Evolutionary conservation across 129 eudicot genomes (phyloP).

Genomic region (Artemisia annua): DNA sequence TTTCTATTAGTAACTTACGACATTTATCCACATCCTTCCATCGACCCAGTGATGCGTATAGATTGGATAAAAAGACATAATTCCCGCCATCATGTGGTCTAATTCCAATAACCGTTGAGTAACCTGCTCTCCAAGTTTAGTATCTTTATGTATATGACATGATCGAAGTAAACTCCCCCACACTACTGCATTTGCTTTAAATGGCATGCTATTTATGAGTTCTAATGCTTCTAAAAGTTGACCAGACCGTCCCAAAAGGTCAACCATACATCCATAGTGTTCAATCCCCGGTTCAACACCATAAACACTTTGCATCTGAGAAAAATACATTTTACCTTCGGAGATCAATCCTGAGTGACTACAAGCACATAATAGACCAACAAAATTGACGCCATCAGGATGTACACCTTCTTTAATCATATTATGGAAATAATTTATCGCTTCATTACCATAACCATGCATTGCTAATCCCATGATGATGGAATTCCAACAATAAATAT

Average conservation of each 20-base stretch:
- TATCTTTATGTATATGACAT: slow-evolving; percentile 45
- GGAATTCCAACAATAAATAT: slow-evolving; percentile 61
- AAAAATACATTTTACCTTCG: slow-evolving; percentile 44
- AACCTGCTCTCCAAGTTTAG: slow-evolving; percentile 37
- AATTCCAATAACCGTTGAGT: slow-evolving; percentile 43
- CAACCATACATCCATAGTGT: slow-evolving; percentile 65
- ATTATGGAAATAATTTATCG: slow-evolving; percentile 33
- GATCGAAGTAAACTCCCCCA: slow-evolving; percentile 71
- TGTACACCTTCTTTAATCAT: slow-evolving; percentile 43
- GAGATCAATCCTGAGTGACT: slow-evolving; percentile 55
- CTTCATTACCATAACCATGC: slow-evolving; percentile 50
- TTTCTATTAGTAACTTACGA: slow-evolving; percentile 43
- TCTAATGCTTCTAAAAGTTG: slow-evolving; percentile 52
- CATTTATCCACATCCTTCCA: slow-evolving; percentile 55
- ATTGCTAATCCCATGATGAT: slow-evolving; percentile 49
- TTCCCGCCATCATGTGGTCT: slow-evolving; percentile 62
- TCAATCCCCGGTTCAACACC: slow-evolving; percentile 53
- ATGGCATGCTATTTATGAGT: slow-evolving; percentile 42
- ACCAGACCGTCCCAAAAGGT: slow-evolving; percentile 64
- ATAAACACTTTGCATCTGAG: slow-evolving; percentile 39
- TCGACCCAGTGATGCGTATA: slow-evolving; percentile 48
- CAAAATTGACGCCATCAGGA: slow-evolving; percentile 54
- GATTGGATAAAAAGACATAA: slow-evolving; percentile 52
- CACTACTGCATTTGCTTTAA: slow-evolving; percentile 52
- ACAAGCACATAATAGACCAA: slow-evolving; percentile 53